Conservation (phyloP, 345 rosid genomes). For the Linum usitatissimum region DNA sequence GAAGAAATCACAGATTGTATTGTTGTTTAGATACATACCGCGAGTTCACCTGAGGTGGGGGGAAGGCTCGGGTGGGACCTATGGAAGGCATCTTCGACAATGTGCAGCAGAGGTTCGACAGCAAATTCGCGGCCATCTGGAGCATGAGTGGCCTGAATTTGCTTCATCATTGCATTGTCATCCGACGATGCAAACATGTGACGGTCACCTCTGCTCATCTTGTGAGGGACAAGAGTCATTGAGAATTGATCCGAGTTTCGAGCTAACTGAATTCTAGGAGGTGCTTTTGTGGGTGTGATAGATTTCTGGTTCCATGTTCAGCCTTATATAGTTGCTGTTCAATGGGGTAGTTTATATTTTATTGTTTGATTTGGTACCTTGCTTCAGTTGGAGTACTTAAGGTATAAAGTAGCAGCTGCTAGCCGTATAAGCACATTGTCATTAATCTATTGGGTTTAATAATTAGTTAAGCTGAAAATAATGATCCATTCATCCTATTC, state of each 20-base stretch:
- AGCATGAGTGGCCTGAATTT: conserved; percentile 44
- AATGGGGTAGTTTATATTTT: not conserved
- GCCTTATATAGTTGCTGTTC: not conserved
- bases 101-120: conserved; percentile 31
- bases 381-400: not conserved
- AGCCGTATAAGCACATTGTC: not conserved
- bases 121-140: conserved; percentile 40
- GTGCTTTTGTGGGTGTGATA: not conserved
- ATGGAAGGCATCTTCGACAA: conserved; percentile 40
- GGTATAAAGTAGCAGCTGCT: not conserved
- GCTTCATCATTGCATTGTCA: conserved; percentile 45
- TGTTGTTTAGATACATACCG: conserved; percentile 11
- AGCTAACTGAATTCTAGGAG: not conserved
- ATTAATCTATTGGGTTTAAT: not conserved
- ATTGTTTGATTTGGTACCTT: not conserved
- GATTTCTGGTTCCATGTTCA: not conserved
- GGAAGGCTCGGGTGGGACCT: conserved; percentile 19
- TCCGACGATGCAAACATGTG: conserved; percentile 34
- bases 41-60: conserved; percentile 9
- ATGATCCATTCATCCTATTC: not conserved
- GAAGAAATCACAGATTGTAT: no score
- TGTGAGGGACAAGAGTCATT: conserved; percentile 3
- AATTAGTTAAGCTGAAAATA: no score
- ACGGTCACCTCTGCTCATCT: conserved; percentile 7
- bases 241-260: not conserved